A percentile compares a stretch with the other conserved stretches of the same genome.
Evolutionary conservation across 2,329 filamentous ascomycete genomes (phyloP).

Genomic region (Herpotrichia juniperi): DNA sequence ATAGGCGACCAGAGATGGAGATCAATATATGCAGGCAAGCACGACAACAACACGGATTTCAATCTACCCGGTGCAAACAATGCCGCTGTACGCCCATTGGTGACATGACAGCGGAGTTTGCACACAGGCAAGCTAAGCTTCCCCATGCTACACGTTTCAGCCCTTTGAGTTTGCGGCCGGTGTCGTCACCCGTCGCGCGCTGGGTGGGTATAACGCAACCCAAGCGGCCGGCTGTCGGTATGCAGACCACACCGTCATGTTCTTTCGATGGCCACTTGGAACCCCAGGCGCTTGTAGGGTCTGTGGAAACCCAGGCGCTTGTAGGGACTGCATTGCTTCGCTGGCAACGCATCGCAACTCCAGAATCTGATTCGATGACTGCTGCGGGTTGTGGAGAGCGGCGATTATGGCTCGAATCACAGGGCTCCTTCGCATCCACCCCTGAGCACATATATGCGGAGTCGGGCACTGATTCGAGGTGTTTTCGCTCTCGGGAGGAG

Average conservation of each 20-base stretch:
- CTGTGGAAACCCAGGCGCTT: slow-evolving; percentile 39
- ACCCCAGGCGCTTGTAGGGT: slow-evolving; percentile 35
- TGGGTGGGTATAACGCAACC: slow-evolving; percentile 24
- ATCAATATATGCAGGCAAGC: slow-evolving; percentile 34
- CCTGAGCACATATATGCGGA: slow-evolving; percentile 26
- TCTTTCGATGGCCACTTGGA: slow-evolving; percentile 32
- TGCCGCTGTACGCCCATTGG: not conserved
- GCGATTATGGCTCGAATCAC: slow-evolving; percentile 34
- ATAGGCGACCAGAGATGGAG: no score
- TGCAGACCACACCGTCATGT: slow-evolving; percentile 17
- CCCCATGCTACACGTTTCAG: slow-evolving; percentile 25
- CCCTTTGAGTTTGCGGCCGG: slow-evolving; percentile 18
- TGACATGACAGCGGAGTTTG: slow-evolving; percentile 8
- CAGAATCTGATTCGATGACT: slow-evolving; percentile 27
- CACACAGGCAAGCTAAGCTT: slow-evolving; percentile 18
- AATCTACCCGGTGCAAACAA: not conserved
- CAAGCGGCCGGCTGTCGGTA: slow-evolving; percentile 36
- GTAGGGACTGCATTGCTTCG: slow-evolving; percentile 40
- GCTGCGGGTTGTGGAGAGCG: slow-evolving; percentile 27
- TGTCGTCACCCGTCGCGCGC: slow-evolving; percentile 30
- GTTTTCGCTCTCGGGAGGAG: slow-evolving; percentile 40
- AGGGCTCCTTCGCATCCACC: slow-evolving; percentile 21
- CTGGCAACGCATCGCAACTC: slow-evolving; percentile 39
- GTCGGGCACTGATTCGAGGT: slow-evolving; percentile 36
- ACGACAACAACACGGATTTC: slow-evolving; percentile 22